Evolutionary conservation across 2,329 filamentous ascomycete genomes (phyloP).

Genomic region (Aspergillus bombycis): DNA sequence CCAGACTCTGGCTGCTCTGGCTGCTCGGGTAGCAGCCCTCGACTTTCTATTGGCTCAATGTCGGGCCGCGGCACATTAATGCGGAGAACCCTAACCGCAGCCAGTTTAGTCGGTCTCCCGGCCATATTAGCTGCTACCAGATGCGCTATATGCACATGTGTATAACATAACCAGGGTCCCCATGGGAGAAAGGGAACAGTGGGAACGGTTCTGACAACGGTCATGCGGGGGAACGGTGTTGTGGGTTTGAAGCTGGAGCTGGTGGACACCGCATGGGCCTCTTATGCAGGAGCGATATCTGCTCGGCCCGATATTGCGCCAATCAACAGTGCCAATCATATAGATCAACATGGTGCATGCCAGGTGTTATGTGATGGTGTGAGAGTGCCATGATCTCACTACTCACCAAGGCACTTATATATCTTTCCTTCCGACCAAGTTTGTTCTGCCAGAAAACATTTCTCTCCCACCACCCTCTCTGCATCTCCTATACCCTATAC

Average conservation of each 20-base stretch:
- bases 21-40: background rate
- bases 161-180: background rate
- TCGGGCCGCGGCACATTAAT: background rate
- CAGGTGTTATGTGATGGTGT: background rate
- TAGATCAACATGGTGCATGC: background rate
- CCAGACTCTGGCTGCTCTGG: no score
- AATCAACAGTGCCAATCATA: conserved; percentile 16
- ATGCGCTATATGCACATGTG: background rate
- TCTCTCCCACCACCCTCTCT: background rate
- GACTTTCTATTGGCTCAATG: background rate
- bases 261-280: background rate
- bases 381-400: background rate
- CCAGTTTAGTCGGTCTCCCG: background rate
- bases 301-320: conserved; percentile 21
- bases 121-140: background rate
- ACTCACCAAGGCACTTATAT: background rate
- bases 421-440: background rate
- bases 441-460: background rate
- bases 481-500: background rate
- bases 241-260: background rate
- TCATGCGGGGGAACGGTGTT: background rate
- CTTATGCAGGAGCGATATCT: background rate
- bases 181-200: background rate
- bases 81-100: background rate
- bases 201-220: background rate